A percentile compares a stretch with the other conserved stretches of the same genome.
These are phyloP conservation scores for Sarocladiaceae sp. DNA, from an alignment of 2,329 filamentous ascomycete species.

Conservation along the genomic window DNA sequence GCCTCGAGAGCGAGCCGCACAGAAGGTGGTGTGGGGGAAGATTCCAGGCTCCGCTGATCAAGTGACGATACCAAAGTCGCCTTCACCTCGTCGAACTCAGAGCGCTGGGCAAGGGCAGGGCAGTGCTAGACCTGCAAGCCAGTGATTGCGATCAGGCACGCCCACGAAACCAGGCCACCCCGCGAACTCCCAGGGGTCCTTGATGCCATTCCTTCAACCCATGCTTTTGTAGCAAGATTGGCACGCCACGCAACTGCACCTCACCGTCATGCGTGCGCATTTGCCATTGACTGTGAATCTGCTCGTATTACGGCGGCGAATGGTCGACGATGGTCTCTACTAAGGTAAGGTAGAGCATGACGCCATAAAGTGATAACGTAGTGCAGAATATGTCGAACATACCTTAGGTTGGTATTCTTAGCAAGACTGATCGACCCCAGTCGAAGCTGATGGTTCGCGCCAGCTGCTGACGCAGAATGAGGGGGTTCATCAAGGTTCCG, in stretches of 20 bases:
- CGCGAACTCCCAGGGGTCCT: too few species aligned
- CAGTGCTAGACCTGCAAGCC: conserved; percentile 4
- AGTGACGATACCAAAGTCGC: conserved; percentile 7
- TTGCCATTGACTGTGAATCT: too few species aligned
- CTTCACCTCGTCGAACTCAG: background rate
- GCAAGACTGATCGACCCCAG: too few species aligned
- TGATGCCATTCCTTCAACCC: background rate
- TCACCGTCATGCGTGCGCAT: background rate
- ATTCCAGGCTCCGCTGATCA: conserved; percentile 8
- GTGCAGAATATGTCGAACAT: too few species aligned
- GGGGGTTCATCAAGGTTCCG: conserved; percentile 7
- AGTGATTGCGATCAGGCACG: background rate
- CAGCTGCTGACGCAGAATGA: too few species aligned
- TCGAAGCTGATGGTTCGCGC: too few species aligned
- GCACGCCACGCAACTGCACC: conserved; percentile 4
- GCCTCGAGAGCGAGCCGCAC: conserved; percentile 2
- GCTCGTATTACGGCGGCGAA: too few species aligned
- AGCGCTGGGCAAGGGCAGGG: background rate
- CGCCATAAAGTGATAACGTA: too few species aligned
- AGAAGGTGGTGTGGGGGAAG: conserved; percentile 7
- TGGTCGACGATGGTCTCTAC: too few species aligned
- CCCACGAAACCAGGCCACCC: too few species aligned
- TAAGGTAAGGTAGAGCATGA: too few species aligned
- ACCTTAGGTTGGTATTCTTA: too few species aligned
- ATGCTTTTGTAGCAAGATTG: conserved; percentile 1